These are phyloP conservation scores for Trichoderma erinaceum DNA, from an alignment of 495 filamentous ascomycete species.

Conservation along the genomic window DNA sequence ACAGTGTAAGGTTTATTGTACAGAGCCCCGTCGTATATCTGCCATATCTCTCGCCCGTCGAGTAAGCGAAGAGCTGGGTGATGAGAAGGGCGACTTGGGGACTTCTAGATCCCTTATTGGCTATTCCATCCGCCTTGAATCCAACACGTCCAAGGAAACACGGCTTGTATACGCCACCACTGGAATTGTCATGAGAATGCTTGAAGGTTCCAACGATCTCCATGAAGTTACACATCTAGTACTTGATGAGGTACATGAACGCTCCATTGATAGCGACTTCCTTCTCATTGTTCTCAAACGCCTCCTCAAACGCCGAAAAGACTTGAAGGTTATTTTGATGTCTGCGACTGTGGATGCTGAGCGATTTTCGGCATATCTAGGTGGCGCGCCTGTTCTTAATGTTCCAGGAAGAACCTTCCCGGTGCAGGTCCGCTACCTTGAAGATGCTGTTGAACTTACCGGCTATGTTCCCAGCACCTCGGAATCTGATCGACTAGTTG, in stretches of 20 bases:
- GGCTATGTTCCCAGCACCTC: slow-evolving; percentile 47
- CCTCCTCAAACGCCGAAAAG: slow-evolving; percentile 61
- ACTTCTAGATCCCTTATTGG: slow-evolving; percentile 79
- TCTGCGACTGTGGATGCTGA: slow-evolving; percentile 92
- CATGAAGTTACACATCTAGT: slow-evolving; percentile 86
- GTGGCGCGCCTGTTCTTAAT: slow-evolving; percentile 74
- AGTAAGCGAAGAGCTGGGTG: slow-evolving; percentile 91
- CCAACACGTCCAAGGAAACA: slow-evolving; percentile 72
- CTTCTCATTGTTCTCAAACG: slow-evolving; percentile 83
- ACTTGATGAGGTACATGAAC: slow-evolving; percentile 91
- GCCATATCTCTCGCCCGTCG: slow-evolving; percentile 86
- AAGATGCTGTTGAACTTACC: slow-evolving; percentile 83
- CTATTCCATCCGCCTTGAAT: slow-evolving; percentile 88
- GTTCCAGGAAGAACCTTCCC: slow-evolving; percentile 93
- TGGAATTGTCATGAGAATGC: slow-evolving; percentile 94
- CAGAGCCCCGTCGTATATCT: slow-evolving; percentile 92
- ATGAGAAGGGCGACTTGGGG: slow-evolving; percentile 72
- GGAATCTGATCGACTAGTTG: slow-evolving; percentile 35
- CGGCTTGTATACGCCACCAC: slow-evolving; percentile 79
- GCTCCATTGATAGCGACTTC: slow-evolving; percentile 93
- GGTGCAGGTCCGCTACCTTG: slow-evolving; percentile 77
- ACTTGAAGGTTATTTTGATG: slow-evolving; percentile 84
- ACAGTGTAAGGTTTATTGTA: slow-evolving; percentile 87
- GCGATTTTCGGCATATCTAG: slow-evolving; percentile 80
- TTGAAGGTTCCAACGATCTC: slow-evolving; percentile 79